Evolutionary conservation across 2,329 filamentous ascomycete species (phyloP).

Genomic region (Fragosphaeria purpurea): DNA sequence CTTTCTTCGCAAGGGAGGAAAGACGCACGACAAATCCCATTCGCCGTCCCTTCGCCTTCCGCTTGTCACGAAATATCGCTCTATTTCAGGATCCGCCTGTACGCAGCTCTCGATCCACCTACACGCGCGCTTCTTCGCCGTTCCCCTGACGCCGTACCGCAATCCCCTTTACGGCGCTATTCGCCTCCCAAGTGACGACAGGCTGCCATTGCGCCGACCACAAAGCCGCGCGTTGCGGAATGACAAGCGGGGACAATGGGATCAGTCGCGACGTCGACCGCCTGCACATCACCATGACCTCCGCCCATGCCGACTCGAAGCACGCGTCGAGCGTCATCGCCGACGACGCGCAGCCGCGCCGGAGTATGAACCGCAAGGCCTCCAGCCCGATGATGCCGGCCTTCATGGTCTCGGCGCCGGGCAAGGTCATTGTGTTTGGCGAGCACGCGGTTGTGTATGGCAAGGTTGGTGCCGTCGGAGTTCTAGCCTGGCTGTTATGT

Average conservation of each 20-base stretch:
- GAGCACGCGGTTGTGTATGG: slow-evolving; percentile 97
- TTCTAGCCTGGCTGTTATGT: not conserved
- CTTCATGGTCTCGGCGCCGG: slow-evolving; percentile 97
- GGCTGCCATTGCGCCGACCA: no score
- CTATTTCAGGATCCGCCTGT: no score
- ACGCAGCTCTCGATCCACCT: no score
- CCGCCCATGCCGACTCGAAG: slow-evolving; percentile 24
- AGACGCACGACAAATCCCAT: no score
- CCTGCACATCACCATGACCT: slow-evolving; percentile 16
- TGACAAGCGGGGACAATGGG: slow-evolving; percentile 15
- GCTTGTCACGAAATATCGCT: no score
- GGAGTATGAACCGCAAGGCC: slow-evolving; percentile 40
- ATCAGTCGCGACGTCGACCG: slow-evolving; percentile 13
- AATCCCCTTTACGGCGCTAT: no score
- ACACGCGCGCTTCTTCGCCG: no score
- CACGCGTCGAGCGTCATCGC: slow-evolving; percentile 8
- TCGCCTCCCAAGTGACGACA: no score
- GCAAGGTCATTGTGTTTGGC: slow-evolving; percentile 96
- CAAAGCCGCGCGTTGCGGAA: not conserved
- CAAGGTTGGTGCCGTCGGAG: slow-evolving; percentile 48
- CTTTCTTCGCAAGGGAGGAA: no score
- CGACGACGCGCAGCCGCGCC: slow-evolving; percentile 16
- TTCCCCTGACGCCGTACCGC: no score
- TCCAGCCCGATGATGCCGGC: slow-evolving; percentile 66
- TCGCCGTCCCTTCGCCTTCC: no score